Conservation (phyloP, 2,329 filamentous ascomycete species). For the Arthrobotrys conoides region DNA sequence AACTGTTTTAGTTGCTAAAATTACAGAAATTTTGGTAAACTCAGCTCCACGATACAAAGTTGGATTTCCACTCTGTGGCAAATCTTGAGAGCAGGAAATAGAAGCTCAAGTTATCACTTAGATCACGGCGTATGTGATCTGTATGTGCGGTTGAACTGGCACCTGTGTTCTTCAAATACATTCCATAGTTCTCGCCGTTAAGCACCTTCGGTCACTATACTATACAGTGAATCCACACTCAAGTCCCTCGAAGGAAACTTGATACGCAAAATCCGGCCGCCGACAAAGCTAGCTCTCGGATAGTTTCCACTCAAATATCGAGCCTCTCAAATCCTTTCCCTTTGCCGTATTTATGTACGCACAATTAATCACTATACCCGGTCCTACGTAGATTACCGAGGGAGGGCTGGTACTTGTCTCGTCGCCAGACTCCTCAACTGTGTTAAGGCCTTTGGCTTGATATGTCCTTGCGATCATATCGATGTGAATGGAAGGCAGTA, state of each 20-base stretch:
- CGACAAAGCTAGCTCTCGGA: background rate
- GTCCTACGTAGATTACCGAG: too few species aligned
- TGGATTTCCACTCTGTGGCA: background rate
- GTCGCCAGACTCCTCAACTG: too few species aligned
- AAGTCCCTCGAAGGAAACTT: background rate
- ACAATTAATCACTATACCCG: background rate
- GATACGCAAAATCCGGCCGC: slow-evolving; percentile 1
- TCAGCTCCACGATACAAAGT: background rate
- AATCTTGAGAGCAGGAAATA: background rate
- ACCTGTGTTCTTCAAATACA: background rate
- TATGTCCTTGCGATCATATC: too few species aligned
- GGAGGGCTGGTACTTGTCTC: too few species aligned
- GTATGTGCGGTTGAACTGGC: background rate
- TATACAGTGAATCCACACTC: background rate
- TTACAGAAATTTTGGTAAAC: background rate
- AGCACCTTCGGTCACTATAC: background rate
- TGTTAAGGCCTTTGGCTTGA: too few species aligned
- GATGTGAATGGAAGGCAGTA: too few species aligned
- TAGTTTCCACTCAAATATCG: background rate
- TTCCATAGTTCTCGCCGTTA: background rate
- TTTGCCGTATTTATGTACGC: background rate
- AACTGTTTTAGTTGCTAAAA: background rate
- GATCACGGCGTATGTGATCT: background rate
- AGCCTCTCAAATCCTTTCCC: background rate
- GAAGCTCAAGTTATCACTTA: background rate